A percentile compares a stretch with the other conserved stretches of the same genome.
These are phyloP conservation scores for Sporodiniella umbellata DNA, from an alignment of 371 early-diverging fungal species.

Conservation along the genomic window DNA sequence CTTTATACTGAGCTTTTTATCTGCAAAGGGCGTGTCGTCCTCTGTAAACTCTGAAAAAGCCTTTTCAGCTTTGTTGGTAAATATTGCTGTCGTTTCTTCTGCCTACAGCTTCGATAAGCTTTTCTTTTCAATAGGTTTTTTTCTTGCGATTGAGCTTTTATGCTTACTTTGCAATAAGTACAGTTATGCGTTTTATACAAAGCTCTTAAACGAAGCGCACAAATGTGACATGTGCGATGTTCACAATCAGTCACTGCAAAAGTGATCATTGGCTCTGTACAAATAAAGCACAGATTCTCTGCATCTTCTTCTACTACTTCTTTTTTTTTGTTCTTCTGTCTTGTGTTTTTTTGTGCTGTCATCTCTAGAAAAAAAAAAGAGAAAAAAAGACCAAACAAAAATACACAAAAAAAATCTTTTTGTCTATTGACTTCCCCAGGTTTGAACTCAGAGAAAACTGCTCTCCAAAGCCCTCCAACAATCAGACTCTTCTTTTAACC, in stretches of 20 bases:
- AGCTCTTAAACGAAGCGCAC: slow-evolving; percentile 85
- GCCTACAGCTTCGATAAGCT: slow-evolving; percentile 42
- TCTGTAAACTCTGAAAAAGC: slow-evolving; percentile 50
- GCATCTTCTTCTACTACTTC: slow-evolving; percentile 15
- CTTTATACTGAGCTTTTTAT: slow-evolving; percentile 65
- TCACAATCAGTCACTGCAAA: slow-evolving; percentile 90
- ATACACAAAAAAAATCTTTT: neutral
- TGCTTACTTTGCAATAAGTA: slow-evolving; percentile 84
- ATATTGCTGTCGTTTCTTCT: slow-evolving; percentile 70
- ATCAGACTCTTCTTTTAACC: neutral
- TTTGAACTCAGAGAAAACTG: neutral
- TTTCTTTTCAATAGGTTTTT: too few species aligned
- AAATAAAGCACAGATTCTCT: slow-evolving; percentile 80
- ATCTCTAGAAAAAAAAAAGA: neutral
- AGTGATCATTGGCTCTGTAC: slow-evolving; percentile 77
- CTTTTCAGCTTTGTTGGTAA: slow-evolving; percentile 62
- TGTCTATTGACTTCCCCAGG: neutral
- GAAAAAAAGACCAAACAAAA: too few species aligned
- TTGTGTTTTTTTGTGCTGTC: neutral
- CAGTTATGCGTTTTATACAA: slow-evolving; percentile 83
- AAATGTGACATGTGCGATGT: slow-evolving; percentile 88
- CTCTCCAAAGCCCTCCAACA: neutral
- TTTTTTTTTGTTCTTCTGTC: neutral
- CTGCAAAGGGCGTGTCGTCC: slow-evolving; percentile 48
- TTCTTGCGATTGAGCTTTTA: too few species aligned